A percentile compares a stretch with the other conserved stretches of the same genome.
These are phyloP conservation scores for Fusarium continuum DNA, from an alignment of 2,329 filamentous ascomycete species.

Conservation along the genomic window DNA sequence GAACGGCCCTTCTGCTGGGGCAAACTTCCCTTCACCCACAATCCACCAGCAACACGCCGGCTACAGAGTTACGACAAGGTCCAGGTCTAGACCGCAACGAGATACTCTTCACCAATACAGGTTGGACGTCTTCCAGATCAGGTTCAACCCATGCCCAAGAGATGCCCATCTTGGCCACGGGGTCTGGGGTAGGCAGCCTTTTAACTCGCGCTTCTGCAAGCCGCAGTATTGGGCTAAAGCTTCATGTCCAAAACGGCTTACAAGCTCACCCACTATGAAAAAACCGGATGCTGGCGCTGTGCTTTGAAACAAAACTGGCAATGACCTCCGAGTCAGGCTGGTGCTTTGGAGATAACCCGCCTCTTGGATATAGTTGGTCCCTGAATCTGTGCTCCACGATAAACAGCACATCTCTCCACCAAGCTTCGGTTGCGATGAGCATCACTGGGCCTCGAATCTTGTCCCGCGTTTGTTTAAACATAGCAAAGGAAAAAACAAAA, in stretches of 20 bases:
- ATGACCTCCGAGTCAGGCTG: constrained; percentile 5
- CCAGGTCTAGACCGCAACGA: constrained; percentile 23
- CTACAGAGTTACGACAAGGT: constrained; percentile 7
- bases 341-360: constrained; percentile 5
- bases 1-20: constrained; percentile 16
- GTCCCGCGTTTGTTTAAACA: constrained; percentile 1
- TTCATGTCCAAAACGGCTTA: constrained; percentile 15
- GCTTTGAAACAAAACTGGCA: constrained; percentile 2
- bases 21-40: constrained; percentile 19
- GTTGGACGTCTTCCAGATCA: constrained; percentile 25
- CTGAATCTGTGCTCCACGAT: constrained; percentile 15
- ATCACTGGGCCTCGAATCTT: constrained; percentile 1
- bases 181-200: constrained; percentile 32
- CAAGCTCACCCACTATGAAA: constrained; percentile 1
- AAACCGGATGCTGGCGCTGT: neutral
- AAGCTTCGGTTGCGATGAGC: constrained; percentile 18
- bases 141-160: constrained; percentile 4
- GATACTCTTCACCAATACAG: constrained; percentile 11
- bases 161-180: constrained; percentile 9
- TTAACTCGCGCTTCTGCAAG: constrained; percentile 23
- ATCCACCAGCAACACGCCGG: constrained; percentile 20
- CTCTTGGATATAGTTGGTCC: constrained; percentile 12
- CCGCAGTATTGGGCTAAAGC: constrained; percentile 16
- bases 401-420: constrained; percentile 11
- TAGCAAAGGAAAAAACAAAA: constrained; percentile 38